These are phyloP conservation scores for Zangia roseola DNA, from an alignment of 768 basidiomycete species.

Conservation along the genomic window DNA sequence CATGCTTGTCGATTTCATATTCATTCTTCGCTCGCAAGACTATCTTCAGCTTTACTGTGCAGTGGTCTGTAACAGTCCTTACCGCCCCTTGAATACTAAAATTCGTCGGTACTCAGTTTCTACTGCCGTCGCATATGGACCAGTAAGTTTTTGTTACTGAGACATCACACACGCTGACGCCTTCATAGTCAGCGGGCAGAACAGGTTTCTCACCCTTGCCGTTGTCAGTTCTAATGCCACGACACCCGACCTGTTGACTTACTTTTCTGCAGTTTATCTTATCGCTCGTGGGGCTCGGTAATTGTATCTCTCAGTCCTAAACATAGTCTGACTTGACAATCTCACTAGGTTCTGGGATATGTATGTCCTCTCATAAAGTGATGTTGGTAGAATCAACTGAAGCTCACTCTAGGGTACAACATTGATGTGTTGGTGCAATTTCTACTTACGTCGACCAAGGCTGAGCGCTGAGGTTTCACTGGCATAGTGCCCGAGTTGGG, in stretches of 20 bases:
- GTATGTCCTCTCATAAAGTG: background rate
- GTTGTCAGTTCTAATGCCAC: slow-evolving; percentile 2
- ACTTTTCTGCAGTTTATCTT: background rate
- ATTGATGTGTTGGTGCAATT: slow-evolving; percentile 5
- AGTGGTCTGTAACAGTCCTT: slow-evolving; percentile 3
- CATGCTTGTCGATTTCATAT: background rate
- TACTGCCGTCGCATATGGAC: slow-evolving; percentile 14
- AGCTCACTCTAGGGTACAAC: background rate
- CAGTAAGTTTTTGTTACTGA: slow-evolving; percentile 1
- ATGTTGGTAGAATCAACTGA: background rate
- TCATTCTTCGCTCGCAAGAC: background rate
- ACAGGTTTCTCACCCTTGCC: slow-evolving; percentile 4
- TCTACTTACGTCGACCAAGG: too few relatives aligned
- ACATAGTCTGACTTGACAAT: background rate
- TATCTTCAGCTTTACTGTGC: background rate
- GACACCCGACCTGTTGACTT: background rate
- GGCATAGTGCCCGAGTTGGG: slow-evolving; percentile 5
- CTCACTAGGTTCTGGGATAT: slow-evolving; percentile 1
- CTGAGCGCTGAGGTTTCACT: background rate
- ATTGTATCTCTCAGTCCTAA: too few relatives aligned
- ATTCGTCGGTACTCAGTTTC: background rate
- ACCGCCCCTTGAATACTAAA: background rate
- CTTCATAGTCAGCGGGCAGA: slow-evolving; percentile 10
- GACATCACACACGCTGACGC: background rate
- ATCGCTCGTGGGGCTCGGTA: background rate